Evolutionary conservation across 345 rosid species (phyloP).

Genomic region (Limnanthes douglasii): DNA sequence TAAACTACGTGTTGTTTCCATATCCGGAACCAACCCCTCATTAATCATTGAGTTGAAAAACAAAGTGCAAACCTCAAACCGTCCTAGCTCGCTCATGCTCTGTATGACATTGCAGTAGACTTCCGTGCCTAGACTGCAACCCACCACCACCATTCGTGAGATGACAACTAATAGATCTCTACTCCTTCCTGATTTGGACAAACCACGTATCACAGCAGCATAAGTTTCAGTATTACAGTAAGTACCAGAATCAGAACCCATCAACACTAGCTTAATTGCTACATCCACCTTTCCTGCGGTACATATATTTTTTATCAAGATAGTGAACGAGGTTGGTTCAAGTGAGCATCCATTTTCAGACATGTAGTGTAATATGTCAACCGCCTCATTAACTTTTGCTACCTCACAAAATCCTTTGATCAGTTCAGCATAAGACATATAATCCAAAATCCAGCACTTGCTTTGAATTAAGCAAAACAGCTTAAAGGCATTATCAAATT

Average conservation of each 20-base stretch:
- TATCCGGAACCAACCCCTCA: conserved; percentile 23
- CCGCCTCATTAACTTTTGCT: conserved; percentile 20
- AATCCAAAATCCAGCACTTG: conserved; percentile 21
- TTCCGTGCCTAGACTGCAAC: conserved; percentile 19
- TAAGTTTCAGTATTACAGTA: conserved; percentile 14
- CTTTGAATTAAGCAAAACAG: conserved; percentile 12
- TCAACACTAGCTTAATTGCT: conserved; percentile 19
- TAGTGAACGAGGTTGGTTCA: conserved; percentile 14
- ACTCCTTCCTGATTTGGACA: conserved; percentile 12
- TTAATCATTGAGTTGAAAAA: conserved; percentile 23
- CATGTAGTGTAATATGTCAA: conserved; percentile 29
- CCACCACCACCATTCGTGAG: conserved; percentile 24
- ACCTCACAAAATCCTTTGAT: conserved; percentile 25
- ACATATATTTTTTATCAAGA: conserved; percentile 18
- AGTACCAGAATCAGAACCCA: conserved; percentile 19
- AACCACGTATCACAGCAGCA: conserved; percentile 18
- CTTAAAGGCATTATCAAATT: conserved; percentile 16
- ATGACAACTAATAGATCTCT: conserved; percentile 13
- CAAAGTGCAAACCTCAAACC: conserved; percentile 15
- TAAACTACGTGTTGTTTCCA: conserved; percentile 10
- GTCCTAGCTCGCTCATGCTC: conserved; percentile 15
- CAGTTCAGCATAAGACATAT: conserved; percentile 28
- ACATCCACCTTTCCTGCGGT: conserved; percentile 18
- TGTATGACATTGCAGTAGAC: conserved; percentile 25
- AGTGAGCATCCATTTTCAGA: conserved; percentile 19